Evolutionary conservation across 805 yeast genomes (phyloP), one percentile per base, ranked within the genome.

Genomic region (Priceomyces medius): DNA sequence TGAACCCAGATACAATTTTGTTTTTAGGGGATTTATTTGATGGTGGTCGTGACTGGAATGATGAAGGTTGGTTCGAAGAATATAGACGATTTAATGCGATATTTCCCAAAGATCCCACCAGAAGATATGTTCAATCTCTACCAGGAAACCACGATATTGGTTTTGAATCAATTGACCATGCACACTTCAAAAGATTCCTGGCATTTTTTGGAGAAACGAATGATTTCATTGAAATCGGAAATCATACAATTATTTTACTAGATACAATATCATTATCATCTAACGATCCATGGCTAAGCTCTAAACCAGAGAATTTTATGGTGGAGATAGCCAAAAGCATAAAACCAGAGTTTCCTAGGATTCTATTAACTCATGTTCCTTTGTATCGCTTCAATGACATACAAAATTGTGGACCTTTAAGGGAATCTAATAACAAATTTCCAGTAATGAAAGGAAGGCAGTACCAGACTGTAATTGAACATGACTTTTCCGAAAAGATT

Each of bases 71-170:
- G 95, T 63, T 77, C 41, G 64, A 71, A 10, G 98, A 93, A 60
- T 82, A 74, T 53, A 54, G 60, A 16, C 67, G 99, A 39, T 93
- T 85, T 61, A 74, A 79, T 48, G 47, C 59, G 1, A 77, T 93
- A 3, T 91, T 86, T 60, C 83, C 85, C 5, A 65, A 68, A 44
- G 71, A 71, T 42, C 65, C 73, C n/a, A 63, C 70, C 40, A 66
- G 77, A 38, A 51, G 62, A 17, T 61, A 63, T 19, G 55, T 59
- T 38, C 51, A 64, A 24, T 61, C 71, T 2, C 55, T 77, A 7
- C 96, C 97, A 0, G 99, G 99, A 1, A 93, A 93, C 58, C 99
- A 93, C 59, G 99, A 93, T 58, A 88, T 95, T 48, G 99, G 99
- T 0, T 91, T 85, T 64, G 96, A 93, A 20, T 78, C 81, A 44